A percentile compares a stretch with the other conserved stretches of the same genome.
These are phyloP conservation scores for Penstemon newberryi DNA, from an alignment of 257 asterid species.

Conservation along the genomic window DNA sequence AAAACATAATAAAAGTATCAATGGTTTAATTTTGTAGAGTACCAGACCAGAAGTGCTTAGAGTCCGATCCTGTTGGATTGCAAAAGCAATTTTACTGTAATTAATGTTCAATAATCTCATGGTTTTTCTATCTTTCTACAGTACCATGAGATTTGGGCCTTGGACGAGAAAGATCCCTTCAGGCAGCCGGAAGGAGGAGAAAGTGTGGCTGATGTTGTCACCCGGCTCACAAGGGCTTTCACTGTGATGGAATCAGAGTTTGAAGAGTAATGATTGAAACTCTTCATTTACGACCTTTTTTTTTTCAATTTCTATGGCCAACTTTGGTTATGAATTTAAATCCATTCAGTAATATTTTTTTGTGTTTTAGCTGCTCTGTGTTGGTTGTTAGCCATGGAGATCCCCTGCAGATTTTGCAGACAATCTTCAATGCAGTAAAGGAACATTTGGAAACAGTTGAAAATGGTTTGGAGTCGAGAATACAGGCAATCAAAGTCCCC, in stretches of 20 bases:
- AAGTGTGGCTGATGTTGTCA: conserved; percentile 91
- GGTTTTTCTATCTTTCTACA: conserved; percentile 30
- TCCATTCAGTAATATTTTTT: not conserved
- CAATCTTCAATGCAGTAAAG: conserved; percentile 54
- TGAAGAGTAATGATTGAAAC: conserved; percentile 46
- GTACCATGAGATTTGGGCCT: conserved; percentile 86
- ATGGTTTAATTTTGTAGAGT: no score
- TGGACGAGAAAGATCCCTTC: conserved; percentile 93
- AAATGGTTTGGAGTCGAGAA: conserved; percentile 48
- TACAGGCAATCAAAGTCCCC: conserved; percentile 51
- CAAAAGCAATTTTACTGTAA: no score
- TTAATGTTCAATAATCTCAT: conserved; percentile 18
- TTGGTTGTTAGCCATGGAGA: conserved; percentile 93
- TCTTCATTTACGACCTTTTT: not conserved
- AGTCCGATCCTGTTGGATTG: no score
- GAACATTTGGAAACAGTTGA: conserved; percentile 28
- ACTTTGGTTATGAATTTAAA: not conserved
- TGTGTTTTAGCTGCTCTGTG: conserved; percentile 59
- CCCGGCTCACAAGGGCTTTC: conserved; percentile 73
- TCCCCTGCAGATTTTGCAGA: conserved; percentile 95
- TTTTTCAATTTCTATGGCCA: conserved; percentile 13
- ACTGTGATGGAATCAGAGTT: conserved; percentile 62
- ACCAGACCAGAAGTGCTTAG: no score
- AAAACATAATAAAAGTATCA: no score
- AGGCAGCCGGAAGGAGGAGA: conserved; percentile 92